These are phyloP conservation scores for Plantago coronopus DNA, from an alignment of 305 asterid genomes.

Conservation along the genomic window DNA sequence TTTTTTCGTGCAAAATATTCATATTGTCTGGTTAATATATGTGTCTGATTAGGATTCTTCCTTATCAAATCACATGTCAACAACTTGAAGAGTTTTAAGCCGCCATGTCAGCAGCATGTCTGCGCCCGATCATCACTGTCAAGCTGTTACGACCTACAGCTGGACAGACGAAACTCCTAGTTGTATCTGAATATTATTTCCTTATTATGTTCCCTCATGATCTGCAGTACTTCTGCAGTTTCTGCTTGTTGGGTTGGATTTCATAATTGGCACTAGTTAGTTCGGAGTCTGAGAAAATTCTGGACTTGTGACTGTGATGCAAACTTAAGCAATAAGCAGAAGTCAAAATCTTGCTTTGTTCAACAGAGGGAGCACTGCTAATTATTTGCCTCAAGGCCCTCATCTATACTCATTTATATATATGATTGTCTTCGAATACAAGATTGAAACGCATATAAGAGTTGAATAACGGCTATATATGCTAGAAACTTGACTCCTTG, in stretches of 20 bases:
- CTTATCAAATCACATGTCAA: slow-evolving; percentile 52
- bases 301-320: too few species aligned
- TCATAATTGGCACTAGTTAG: too few species aligned
- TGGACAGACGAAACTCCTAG: neutral
- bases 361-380: too few species aligned
- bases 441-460: too few species aligned
- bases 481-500: too few species aligned
- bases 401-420: too few species aligned
- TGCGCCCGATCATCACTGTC: slow-evolving; percentile 19
- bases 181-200: neutral
- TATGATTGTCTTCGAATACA: too few species aligned
- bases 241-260: too few species aligned
- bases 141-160: neutral
- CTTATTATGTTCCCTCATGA: neutral
- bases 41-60: slow-evolving; percentile 31
- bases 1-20: slow-evolving; percentile 44
- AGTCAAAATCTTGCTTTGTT: neutral
- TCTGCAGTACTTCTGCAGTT: too few species aligned
- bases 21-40: slow-evolving; percentile 34
- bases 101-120: slow-evolving; percentile 34
- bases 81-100: slow-evolving; percentile 17
- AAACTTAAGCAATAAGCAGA: neutral
- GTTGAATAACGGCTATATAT: too few species aligned
- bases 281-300: too few species aligned
- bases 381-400: too few species aligned